Conservation (phyloP, 1,284 basidiomycete genomes). For the Boletus semigastroideus region DNA sequence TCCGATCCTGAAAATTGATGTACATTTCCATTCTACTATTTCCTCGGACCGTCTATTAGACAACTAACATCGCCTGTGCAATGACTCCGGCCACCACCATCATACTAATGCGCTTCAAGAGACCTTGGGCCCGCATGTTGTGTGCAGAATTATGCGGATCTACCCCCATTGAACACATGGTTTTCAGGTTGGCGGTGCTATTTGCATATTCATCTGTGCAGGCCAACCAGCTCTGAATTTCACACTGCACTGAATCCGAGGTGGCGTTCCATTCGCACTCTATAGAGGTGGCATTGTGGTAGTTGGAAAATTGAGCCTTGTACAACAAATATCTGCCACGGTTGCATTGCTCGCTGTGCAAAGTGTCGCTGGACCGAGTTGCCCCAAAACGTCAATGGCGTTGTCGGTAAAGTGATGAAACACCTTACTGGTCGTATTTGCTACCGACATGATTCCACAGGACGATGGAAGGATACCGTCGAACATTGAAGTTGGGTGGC, state of each 20-base stretch:
- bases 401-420: background rate
- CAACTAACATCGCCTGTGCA: too few species aligned
- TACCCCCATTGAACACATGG: background rate
- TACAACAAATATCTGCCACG: background rate
- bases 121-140: too few species aligned
- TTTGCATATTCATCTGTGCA: background rate
- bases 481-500: too few species aligned
- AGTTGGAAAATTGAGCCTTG: too few species aligned
- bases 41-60: too few species aligned
- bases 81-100: too few species aligned
- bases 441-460: too few species aligned
- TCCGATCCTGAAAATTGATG: too few species aligned
- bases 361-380: background rate
- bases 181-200: background rate
- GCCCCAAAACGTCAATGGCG: background rate
- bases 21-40: too few species aligned
- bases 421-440: background rate
- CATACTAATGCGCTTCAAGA: too few species aligned
- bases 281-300: background rate
- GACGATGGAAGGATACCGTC: too few species aligned
- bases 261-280: constrained; percentile 1
- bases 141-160: too few species aligned
- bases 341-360: constrained; percentile 1
- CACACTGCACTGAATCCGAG: background rate
- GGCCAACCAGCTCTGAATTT: constrained; percentile 1